phyloP scores from a whole-genome alignment of 495 filamentous ascomycete species.

The Podospora sp. region DNA sequence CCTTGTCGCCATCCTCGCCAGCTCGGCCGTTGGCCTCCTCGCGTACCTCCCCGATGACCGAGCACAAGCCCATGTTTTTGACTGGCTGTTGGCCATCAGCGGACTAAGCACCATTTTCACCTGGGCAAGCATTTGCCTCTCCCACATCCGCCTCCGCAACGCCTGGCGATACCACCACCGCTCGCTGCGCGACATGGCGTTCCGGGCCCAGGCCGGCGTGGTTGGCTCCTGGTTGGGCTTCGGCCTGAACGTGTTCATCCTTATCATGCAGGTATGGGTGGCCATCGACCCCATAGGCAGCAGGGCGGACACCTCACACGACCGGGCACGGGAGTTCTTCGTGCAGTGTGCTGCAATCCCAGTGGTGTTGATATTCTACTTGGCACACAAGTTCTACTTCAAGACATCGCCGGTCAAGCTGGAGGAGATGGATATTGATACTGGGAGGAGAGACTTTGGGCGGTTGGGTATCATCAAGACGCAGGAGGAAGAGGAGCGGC shows the following conservation, averaged over 20 bases:
- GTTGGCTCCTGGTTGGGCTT: slow-evolving; percentile 86
- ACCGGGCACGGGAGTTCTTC: slow-evolving; percentile 67
- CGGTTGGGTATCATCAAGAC: slow-evolving; percentile 71
- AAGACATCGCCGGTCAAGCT: slow-evolving; percentile 66
- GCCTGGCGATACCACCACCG: slow-evolving; percentile 76
- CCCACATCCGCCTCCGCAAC: slow-evolving; percentile 87
- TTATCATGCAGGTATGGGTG: slow-evolving; percentile 90
- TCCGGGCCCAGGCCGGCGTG: slow-evolving; percentile 77
- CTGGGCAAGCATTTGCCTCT: slow-evolving; percentile 86
- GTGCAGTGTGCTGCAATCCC: slow-evolving; percentile 77
- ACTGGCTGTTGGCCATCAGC: slow-evolving; percentile 89
- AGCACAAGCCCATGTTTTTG: slow-evolving; percentile 66
- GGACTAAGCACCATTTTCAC: slow-evolving; percentile 91
- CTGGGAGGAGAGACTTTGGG: slow-evolving; percentile 86
- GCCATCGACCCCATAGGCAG: slow-evolving; percentile 69
- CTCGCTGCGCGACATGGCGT: slow-evolving; percentile 77
- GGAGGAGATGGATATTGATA: slow-evolving; percentile 82
- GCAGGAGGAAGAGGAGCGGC: slow-evolving; percentile 77
- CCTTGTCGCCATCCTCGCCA: slow-evolving; percentile 68
- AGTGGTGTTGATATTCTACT: slow-evolving; percentile 74
- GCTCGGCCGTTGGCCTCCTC: slow-evolving; percentile 73
- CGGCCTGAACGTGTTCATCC: slow-evolving; percentile 72
- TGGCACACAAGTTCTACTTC: slow-evolving; percentile 78
- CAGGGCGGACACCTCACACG: slow-evolving; percentile 42
- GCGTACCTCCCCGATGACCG: slow-evolving; percentile 72